Evolutionary conservation across 345 rosid species (phyloP), one percentile per base, ranked within the genome.

Genomic region (Orychophragmus violaceus): DNA sequence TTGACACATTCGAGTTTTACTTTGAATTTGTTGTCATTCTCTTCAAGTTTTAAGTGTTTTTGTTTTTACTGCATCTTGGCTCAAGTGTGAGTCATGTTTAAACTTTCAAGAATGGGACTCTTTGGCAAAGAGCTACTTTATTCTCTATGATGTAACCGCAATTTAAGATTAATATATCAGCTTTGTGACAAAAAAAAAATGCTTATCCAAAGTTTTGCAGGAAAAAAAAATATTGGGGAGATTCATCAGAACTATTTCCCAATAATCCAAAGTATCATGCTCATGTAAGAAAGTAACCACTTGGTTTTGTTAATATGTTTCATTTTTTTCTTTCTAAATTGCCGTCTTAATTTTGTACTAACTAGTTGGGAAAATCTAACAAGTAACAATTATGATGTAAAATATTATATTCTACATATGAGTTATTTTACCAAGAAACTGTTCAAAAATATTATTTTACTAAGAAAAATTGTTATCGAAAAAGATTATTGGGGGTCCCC

Each of bases 221-320:
- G n/a, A n/a, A n/a, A n/a, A n/a, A n/a, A n/a, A n/a, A n/a, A n/a
- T n/a, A 5, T 24, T 12, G 33, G 62, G 21, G 16, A 61, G 60
- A 62, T 42, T 62, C 29, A 53, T 53, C 27, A 24, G 12, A 42
- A 45, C 39, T 33, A 35, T 62, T 45, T 23, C 3, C 33, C 18
- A 36, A 52, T 42, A 52, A 60, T 25, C 36, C 67, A 11, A 52
- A 17, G 8, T 9, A 44, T 63, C 19, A 63, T 58, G 60, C 22
- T 56, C 36, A 29, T 56, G 51, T 37, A 45, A 70, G 10, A 59
- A 45, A 64, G 59, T 64, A 64, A 28, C 60, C 53, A 72, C 54
- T 64, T 46, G 59, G 57, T 53, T 62, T 57, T 64, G 44, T 46
- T 32, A 35, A 63, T 27, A 37, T 35, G 33, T 35, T 24, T 30